phyloP scores from a whole-genome alignment of 306 rosid species.

The Rosa lucieae region DNA sequence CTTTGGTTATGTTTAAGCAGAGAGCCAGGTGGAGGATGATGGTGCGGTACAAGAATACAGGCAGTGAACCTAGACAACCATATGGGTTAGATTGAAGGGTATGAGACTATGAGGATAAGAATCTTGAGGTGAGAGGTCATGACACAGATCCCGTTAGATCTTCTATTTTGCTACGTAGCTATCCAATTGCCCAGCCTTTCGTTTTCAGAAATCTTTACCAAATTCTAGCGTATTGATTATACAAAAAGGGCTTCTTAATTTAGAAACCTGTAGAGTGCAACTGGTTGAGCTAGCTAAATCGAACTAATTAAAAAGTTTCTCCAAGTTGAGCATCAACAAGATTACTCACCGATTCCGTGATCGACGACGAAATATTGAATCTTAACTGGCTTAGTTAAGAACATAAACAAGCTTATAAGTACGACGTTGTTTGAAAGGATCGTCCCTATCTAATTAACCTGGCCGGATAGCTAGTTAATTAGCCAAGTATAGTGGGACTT shows the following conservation, averaged over 20 bases:
- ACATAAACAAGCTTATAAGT: too few species aligned
- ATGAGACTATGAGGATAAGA: background rate
- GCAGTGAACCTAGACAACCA: conserved; percentile 20
- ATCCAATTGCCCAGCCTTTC: conserved; percentile 3
- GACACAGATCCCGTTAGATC: background rate
- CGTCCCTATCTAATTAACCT: too few species aligned
- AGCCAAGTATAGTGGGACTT: too few species aligned
- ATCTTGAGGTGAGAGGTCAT: background rate
- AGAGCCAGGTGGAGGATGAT: background rate
- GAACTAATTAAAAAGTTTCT: too few species aligned
- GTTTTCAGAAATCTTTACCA: conserved; percentile 12
- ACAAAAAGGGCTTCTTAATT: background rate
- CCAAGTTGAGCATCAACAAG: background rate
- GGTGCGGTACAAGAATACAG: background rate
- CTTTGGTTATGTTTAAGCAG: background rate
- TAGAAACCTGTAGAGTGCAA: background rate
- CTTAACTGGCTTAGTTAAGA: too few species aligned
- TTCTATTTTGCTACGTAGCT: background rate
- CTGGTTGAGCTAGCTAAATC: background rate
- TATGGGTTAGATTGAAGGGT: conserved; percentile 6
- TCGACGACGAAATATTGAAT: too few species aligned
- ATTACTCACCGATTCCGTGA: too few species aligned
- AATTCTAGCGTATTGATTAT: background rate
- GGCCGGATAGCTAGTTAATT: too few species aligned
- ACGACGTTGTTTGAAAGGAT: too few species aligned